Evolutionary conservation across 139 green algal species (phyloP), one percentile per base, ranked within the genome.

Genomic region (Zygnema cylindricum): DNA sequence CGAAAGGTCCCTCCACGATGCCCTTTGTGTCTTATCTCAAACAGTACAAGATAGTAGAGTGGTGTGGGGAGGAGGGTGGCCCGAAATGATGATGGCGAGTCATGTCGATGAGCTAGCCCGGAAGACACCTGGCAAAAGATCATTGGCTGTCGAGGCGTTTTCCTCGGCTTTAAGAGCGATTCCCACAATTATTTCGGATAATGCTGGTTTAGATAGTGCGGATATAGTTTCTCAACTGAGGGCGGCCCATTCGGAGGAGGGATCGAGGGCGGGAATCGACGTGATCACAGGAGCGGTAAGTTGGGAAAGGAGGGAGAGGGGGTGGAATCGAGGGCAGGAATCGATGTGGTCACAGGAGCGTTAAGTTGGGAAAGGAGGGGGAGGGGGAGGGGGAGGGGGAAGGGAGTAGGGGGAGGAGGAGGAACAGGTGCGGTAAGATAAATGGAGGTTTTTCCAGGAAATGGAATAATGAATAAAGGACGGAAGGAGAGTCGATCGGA

Each of bases 1-100:
- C 35, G 97, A 99, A 92, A 92, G 97, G 33, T 98, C 95, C 0
- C 91, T 99, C 82, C 97, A 99, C 84, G 97, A 99, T 91, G 97
- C 97, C 35, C 95, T 99, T 69, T 99, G 97, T 92, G 97, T 99
- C 91, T 93, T 99, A 76, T 93, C 92, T 73, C 93, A 95, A 76
- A 96, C 95, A 0, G 95, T 97, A 38, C 84, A 94, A 77, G 97
- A 99, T 91, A 90, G 86, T 0, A 94, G 97, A 1, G 96, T 99
- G 32, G 90, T 99, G 40, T 97, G 94, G 49, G 97, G 97, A 25
- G 97, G 97, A 42, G 97, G 97, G 55, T 98, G 91, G 88, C 94
- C 97, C 1, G 97, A 99, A 92, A 97, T 98, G 92, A 88, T 94
- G 88, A 95, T 95, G 93, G 75, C 88, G 7, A 86, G 81, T 21